Evolutionary conservation across 2,329 filamentous ascomycete genomes (phyloP), one percentile per base, ranked within the genome.

Genomic region (Monilinia fructigena): DNA sequence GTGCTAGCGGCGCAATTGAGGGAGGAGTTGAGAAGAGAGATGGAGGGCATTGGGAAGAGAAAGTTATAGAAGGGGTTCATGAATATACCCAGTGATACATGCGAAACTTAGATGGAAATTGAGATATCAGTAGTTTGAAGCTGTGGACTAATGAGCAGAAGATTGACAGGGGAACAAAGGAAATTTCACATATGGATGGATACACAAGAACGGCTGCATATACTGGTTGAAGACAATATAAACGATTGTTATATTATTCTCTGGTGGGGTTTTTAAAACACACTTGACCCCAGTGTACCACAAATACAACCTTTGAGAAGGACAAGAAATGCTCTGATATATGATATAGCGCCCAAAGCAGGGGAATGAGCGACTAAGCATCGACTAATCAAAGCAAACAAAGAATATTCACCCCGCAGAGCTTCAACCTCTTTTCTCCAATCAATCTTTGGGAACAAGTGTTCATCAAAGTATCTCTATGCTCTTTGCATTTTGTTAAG

Each of bases 1-100:
- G 79, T 74, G 66, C 75, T 94, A 68, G 89, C 89, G 8, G 81
- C 76, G 54, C 79, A 81, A 72, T 76, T 89, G 28, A 79, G 86
- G 68, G 74, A 76, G 55, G 79, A 81, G 66, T 76, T 89, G 40
- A 81, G 79, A 26, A 75, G 68, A 1, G 78, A 79, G 56, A 77
- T 87, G 2, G 75, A 85, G 61, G 71, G 76, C 53, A 70, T 72
- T 45, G 67, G 62, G 38, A 69, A 63, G 61, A 66, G 66, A 38
- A 74, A 73, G 63, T 67, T 74, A 68, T 74, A 66, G 58, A 52
- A 45, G 55, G 38, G n/a, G 18, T 11, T 11, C 18, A 23, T 31
- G 28, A 40, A 40, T 45, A 45, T 52, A 48, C 42, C 54, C 54
- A 59, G 31, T 40, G n/a, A 31, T 47, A 14, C 16, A 20, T 50